Percentiles rank a stretch among this genome's conserved stretches.
phyloP scores from a whole-genome alignment of 345 rosid genomes.

The Dipteronia dyeriana region DNA sequence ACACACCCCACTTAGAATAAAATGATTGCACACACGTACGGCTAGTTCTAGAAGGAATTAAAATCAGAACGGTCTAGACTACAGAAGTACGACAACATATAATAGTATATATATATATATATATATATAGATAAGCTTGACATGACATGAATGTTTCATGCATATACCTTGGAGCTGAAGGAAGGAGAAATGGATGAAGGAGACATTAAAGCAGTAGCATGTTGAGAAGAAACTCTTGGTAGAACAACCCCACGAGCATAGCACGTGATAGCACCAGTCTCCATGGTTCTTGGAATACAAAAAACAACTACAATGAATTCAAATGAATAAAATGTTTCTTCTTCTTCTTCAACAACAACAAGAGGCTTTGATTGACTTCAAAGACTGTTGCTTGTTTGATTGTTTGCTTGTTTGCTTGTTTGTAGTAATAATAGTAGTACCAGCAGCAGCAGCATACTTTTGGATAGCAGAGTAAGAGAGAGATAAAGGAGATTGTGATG shows the following conservation, averaged over 20 bases:
- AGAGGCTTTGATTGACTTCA: constrained; percentile 4
- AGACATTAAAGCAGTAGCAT: constrained; percentile 59
- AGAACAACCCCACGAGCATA: constrained; percentile 63
- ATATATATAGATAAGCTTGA: too few species aligned
- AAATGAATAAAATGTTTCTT: background rate
- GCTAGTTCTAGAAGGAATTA: too few species aligned
- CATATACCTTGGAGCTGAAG: constrained; percentile 63
- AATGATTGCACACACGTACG: too few species aligned
- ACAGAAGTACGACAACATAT: background rate
- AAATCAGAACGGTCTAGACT: background rate
- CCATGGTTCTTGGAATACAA: constrained; percentile 46
- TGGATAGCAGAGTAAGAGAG: constrained; percentile 9
- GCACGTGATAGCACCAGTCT: constrained; percentile 63
- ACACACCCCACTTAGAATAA: too few species aligned
- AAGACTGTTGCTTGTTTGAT: background rate
- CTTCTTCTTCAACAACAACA: background rate
- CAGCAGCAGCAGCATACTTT: constrained; percentile 4
- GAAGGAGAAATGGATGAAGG: constrained; percentile 57
- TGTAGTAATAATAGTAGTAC: background rate
- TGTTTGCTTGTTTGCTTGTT: background rate
- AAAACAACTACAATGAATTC: background rate
- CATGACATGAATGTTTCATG: background rate
- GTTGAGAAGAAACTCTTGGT: constrained; percentile 72
- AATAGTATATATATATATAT: background rate
- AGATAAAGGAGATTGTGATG: constrained; percentile 46